Evolutionary conservation across 73 alveolate species (phyloP), one percentile per base, ranked within the genome.

Genomic region (Paramecium pentaurelia): DNA sequence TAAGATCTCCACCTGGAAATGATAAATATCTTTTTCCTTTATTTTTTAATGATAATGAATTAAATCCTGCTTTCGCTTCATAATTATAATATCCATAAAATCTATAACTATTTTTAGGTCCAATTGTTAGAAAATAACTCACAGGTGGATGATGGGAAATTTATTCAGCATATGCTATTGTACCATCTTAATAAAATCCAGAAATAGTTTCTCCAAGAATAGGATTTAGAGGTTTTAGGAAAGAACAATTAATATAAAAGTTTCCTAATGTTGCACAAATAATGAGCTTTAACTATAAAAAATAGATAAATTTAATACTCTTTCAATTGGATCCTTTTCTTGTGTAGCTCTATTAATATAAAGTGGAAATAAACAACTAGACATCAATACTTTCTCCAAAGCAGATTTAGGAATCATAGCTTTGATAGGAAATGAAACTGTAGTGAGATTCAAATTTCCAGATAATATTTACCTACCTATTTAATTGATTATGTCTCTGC

Each of bases 141-240:
- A 93, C 91, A 20, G 99, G 99, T 0, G 99, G 99, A 75, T 96
- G 98, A 93, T 98, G 99, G 6, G 98, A 92, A n/a, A 58, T 20
- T 85, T 98, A 98, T 94, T 98, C 99, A 11, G 97, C 96, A 93
- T 97, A 98, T 12, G 97, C 58, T 93, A 93, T 84, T 1, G 99
- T 97, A 9, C 99, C 99, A 96, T 98, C 99, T 25, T 97, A 95
- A 89, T 95, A 98, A 18, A 92, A 92, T 0, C 98, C 99, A 92
- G 97, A 97, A 80, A 95, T 96, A 8, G 99, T 98, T 92, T 98
- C 99, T 58, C 99, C 99, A 14, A 98, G 86, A 38, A 95, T 96
- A 0, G 99, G 99, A 93, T 98, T 98, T 86, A 98, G 97, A 6
- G 99, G 99, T 60, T 98, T 98, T 6, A 86, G 86, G 51, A 88